A percentile compares a stretch with the other conserved stretches of the same genome.
phyloP scores from a whole-genome alignment of 306 rosid species.

The Amphicarpaea edgeworthii region DNA sequence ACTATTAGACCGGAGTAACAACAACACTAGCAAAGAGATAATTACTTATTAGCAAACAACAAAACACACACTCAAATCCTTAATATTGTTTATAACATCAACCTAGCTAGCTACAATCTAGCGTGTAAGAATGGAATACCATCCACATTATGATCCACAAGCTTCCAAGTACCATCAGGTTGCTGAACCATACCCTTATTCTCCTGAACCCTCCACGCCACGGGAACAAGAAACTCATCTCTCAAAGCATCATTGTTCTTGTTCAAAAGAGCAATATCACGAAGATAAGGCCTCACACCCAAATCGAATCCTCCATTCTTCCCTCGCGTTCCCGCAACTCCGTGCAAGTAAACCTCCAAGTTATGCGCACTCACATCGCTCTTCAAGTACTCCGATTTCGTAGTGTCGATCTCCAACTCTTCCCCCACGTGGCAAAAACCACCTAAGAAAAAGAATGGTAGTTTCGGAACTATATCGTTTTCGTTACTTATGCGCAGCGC shows the following conservation, averaged over 20 bases:
- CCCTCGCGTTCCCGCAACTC: constrained; percentile 80
- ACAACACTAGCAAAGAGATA: neutral
- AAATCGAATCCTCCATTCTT: constrained; percentile 56
- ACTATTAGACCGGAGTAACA: neutral
- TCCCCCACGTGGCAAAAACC: constrained; percentile 65
- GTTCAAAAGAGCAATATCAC: constrained; percentile 66
- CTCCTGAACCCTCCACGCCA: constrained; percentile 57
- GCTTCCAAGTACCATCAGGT: constrained; percentile 67
- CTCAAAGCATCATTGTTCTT: constrained; percentile 53
- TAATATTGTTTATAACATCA: neutral
- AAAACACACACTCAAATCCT: neutral
- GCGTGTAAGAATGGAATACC: neutral
- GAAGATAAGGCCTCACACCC: constrained; percentile 53
- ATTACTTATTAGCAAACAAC: neutral
- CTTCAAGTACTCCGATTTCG: constrained; percentile 61
- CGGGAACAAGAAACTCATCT: constrained; percentile 60
- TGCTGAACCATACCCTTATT: constrained; percentile 77
- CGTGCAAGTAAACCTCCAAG: constrained; percentile 77
- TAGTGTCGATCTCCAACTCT: constrained; percentile 61
- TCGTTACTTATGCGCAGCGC: constrained; percentile 56
- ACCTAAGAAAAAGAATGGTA: constrained; percentile 45
- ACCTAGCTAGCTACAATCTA: neutral
- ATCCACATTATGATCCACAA: constrained; percentile 49
- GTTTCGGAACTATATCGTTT: constrained; percentile 46
- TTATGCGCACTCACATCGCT: constrained; percentile 57